A percentile compares a stretch with the other conserved stretches of the same genome.
Conservation (phyloP, 2,329 filamentous ascomycete species). For the Chrysoporthe deuterocubensis region DNA sequence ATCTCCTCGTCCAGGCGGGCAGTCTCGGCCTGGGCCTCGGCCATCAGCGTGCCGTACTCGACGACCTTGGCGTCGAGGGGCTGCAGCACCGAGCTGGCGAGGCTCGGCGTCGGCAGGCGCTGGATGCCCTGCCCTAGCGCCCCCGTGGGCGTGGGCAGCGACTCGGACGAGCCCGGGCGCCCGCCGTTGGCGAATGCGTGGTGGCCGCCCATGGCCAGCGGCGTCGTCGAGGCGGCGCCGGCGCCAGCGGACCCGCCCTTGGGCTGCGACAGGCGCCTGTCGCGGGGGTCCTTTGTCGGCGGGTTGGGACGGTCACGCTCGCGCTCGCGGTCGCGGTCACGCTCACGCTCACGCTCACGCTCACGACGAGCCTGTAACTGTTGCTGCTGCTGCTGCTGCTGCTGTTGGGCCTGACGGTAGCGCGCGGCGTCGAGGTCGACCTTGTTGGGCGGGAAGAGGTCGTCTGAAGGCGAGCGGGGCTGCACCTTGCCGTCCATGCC, state of each 20-base stretch:
- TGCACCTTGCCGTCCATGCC: background rate
- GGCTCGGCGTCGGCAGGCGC: conserved; percentile 50
- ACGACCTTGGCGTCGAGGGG: conserved; percentile 50
- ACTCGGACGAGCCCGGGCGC: conserved; percentile 8
- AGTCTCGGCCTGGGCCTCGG: conserved; percentile 47
- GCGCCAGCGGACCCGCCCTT: background rate
- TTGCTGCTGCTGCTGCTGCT: conserved; percentile 5
- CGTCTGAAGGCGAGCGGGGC: conserved; percentile 24
- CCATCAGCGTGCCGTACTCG: conserved; percentile 49
- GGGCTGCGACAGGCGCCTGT: background rate
- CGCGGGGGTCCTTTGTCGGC: conserved; percentile 15
- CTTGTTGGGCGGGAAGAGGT: conserved; percentile 25
- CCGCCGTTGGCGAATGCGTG: conserved; percentile 8
- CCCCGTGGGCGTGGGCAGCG: background rate
- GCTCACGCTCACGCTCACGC: background rate
- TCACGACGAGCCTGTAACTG: conserved; percentile 9
- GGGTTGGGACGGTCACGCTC: conserved; percentile 5
- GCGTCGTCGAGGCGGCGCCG: too few species aligned
- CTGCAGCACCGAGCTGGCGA: conserved; percentile 48
- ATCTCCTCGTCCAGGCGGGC: conserved; percentile 49
- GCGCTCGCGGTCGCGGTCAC: too few species aligned
- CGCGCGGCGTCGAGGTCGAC: conserved; percentile 28
- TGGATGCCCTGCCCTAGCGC: conserved; percentile 37
- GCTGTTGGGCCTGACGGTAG: conserved; percentile 27
- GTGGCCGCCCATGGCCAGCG: background rate